Evolutionary conservation across 2,329 filamentous ascomycete species (phyloP), one percentile per base, ranked within the genome.

Genomic region (Alternaria burnsii): DNA sequence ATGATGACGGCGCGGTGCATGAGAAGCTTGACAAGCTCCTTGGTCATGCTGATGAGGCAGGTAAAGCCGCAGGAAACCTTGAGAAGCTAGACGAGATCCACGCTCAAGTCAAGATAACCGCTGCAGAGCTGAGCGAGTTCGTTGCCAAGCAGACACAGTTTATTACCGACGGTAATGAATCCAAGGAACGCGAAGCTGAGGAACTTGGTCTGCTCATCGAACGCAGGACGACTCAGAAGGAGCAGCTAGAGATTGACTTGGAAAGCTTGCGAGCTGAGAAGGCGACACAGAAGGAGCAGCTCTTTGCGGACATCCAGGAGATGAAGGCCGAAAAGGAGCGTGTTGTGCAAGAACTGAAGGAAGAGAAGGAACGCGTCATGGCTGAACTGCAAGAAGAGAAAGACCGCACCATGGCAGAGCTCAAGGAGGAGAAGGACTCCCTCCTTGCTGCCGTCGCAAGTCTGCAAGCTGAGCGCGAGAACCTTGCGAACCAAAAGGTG

Each of bases 1-100:
- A 70, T 16, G 58, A 69, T 11, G 87, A 89, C 70, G 80, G 81
- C 10, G 79, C 80, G 4, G 80, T 90, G 11, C 86, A 88, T 6
- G 86, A 89, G 60, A 83, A 84, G 70, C 81, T 85, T 16, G 81
- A 84, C 66, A 80, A 81, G 66, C 78, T 88, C 24, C 79, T 93
- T 41, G 86, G 86, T 9, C 75, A 78, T 40, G 88, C 86, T 32
- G 84, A 88, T 26, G 85, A 87, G 20, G 86, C 91, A 0, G 86
- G 86, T 52, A 89, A 92, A 72, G 88, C 91, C 1, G 87, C 92
- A 36, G 84, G 86, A 5, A 92, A 94, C 68, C 86, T 97, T 46
- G 90, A 91, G 63, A 91, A 92, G 24, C 86, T 99, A 5, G 93
- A 97, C 68, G 87, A 93, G 76, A 95, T 98, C 52, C 93, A 97